A percentile compares a stretch with the other conserved stretches of the same genome.
Conservation (phyloP, 306 rosid species). For the Senna tora region DNA sequence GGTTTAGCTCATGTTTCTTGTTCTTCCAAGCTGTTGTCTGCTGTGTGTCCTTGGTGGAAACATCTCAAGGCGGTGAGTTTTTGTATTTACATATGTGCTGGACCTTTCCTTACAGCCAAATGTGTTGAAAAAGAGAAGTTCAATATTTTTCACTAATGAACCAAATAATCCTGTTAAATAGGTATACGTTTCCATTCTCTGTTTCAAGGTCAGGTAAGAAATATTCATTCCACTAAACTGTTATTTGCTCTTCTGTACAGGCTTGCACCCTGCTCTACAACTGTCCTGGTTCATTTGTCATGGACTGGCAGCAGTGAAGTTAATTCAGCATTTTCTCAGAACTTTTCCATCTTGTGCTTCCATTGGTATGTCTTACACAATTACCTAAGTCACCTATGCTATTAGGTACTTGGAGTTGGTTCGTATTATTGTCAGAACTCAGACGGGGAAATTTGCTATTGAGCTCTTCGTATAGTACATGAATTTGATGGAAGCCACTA, state of each 20-base stretch:
- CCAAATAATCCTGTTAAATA: background rate
- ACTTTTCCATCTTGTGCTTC: conserved; percentile 94
- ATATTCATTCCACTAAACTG: background rate
- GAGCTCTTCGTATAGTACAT: conserved; percentile 16
- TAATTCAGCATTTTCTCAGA: conserved; percentile 70
- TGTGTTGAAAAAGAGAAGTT: background rate
- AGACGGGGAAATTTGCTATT: conserved; percentile 5
- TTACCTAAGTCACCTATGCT: conserved; percentile 2
- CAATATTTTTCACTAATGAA: background rate
- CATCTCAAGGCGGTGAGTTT: conserved; percentile 59
- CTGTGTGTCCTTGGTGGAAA: conserved; percentile 51
- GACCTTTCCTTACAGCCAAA: background rate
- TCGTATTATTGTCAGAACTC: conserved; percentile 12
- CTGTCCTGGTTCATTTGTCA: conserved; percentile 79
- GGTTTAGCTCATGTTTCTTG: conserved; percentile 51
- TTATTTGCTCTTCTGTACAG: conserved; percentile 45
- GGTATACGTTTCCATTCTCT: conserved; percentile 11
- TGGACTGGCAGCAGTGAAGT: conserved; percentile 77
- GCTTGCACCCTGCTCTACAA: conserved; percentile 54
- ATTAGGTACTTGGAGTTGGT: background rate
- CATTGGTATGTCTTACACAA: conserved; percentile 59
- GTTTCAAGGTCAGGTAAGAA: conserved; percentile 14
- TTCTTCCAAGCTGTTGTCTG: conserved; percentile 53
- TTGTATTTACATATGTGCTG: background rate
- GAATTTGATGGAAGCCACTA: background rate